Base-by-base conservation (phyloP, 2,329 filamentous ascomycete species). In the Leptographium wingfieldii region DNA sequence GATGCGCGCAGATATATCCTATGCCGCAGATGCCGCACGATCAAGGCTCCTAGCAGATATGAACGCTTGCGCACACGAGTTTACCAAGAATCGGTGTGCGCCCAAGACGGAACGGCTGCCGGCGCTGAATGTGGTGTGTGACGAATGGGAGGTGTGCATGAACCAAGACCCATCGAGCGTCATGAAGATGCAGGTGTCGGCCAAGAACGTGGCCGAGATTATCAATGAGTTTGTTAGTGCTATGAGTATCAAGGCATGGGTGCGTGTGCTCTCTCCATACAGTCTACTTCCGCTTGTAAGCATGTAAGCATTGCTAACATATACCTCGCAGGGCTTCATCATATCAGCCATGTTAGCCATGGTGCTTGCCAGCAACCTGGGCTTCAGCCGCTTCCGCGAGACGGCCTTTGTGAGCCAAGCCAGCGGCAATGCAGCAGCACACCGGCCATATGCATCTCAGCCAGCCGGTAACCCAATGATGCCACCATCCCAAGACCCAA, bases 181-280 rank as follows among this genome's bases (percentile, higher is more conserved):
- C 60, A 91, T 89, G 65, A 80, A 86, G 46, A 87, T 92, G 51
- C 87, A 86, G 67, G 84, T 96, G 48, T 90, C 87, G 22, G 92
- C 90, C 5, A 87, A 89, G 68, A 94, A 92, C 31, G 88, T 96
- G 69, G 92, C 92, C 0, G 84, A 90, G 68, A 95, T 99, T 49
- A 86, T 97, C 72, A 96, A 97, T 70, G 87, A 87, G 67, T 96
- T 97, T 71, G 86, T 95, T 5, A 90, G 95, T 67, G 85, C 89
- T 6, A 92, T 97, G 72, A 90, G 87, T 64, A 87, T 90, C 72
- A 96, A 96, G 72, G 79, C 80, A 11, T 80, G 80, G 74, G 80
- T 82, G 72, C 65, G 77, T 71, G 19, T 10, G 38, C 12, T 52
- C n/a, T 58, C 27, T 54, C 2, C 19, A 54, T n/a, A n/a, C 33